A percentile compares a stretch with the other conserved stretches of the same genome.
Evolutionary conservation across 2,329 filamentous ascomycete species (phyloP).

Genomic region (Zymoseptoria tritici): DNA sequence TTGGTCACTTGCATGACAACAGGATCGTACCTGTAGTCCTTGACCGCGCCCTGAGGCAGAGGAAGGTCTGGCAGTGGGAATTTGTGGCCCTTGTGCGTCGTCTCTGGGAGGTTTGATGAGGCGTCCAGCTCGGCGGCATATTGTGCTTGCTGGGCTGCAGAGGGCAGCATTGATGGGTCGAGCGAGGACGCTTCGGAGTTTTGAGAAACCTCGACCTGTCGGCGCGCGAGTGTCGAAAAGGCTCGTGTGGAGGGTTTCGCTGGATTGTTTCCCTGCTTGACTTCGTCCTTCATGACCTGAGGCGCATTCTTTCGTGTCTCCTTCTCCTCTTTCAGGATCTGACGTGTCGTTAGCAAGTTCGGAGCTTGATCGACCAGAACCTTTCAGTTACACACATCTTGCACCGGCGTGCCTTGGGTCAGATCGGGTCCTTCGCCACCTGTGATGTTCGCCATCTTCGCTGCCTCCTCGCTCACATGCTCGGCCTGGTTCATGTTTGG

Average conservation of each 20-base stretch:
- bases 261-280: constrained; percentile 33
- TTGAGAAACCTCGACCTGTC: constrained; percentile 15
- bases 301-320: constrained; percentile 56
- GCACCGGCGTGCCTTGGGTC: constrained; percentile 55
- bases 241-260: constrained; percentile 38
- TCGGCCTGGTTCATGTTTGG: constrained; percentile 49
- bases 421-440: constrained; percentile 54
- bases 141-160: constrained; percentile 19
- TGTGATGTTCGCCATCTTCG: constrained; percentile 51
- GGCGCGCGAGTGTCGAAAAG: constrained; percentile 50
- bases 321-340: constrained; percentile 59
- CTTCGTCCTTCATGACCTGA: constrained; percentile 57
- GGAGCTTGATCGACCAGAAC: neutral
- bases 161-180: constrained; percentile 24
- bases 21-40: constrained; percentile 78
- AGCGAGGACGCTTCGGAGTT: constrained; percentile 7
- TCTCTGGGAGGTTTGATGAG: constrained; percentile 11
- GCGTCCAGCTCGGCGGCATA: constrained; percentile 14
- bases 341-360: constrained; percentile 2
- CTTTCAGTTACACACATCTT: constrained; percentile 46
- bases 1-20: constrained; percentile 82
- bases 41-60: constrained; percentile 54
- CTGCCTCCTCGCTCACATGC: constrained; percentile 59
- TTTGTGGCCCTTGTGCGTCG: constrained; percentile 61
- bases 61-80: constrained; percentile 65